These are phyloP conservation scores for Sclerotinia trifoliorum DNA, from an alignment of 2,329 filamentous ascomycete species.

Conservation along the genomic window DNA sequence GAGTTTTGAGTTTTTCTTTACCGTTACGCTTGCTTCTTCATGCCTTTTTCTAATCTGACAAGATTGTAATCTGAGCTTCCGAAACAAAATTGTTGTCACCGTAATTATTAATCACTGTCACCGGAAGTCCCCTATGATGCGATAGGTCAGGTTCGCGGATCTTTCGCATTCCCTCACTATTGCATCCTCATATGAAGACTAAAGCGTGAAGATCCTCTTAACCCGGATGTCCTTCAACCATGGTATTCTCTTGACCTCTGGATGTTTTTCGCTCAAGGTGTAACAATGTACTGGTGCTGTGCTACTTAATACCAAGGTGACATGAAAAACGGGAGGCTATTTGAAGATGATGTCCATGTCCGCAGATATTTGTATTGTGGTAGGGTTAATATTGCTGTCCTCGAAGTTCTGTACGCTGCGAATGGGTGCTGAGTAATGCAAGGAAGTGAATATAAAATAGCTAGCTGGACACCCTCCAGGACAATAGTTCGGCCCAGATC, in stretches of 20 bases:
- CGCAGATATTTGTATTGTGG: neutral
- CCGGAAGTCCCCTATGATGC: neutral
- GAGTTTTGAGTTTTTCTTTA: no score
- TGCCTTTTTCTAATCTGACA: no score
- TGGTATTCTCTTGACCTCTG: neutral
- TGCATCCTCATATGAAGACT: neutral
- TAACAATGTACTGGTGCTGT: neutral
- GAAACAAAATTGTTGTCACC: neutral
- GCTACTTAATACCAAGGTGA: neutral
- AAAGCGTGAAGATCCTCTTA: constrained; percentile 6
- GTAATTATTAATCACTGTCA: no score
- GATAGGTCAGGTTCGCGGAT: neutral
- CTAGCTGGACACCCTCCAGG: neutral
- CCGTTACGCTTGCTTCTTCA: no score
- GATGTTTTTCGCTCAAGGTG: neutral
- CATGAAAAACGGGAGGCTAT: neutral
- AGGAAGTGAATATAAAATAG: neutral
- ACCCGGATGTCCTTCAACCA: neutral
- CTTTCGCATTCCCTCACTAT: neutral
- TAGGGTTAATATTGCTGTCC: neutral
- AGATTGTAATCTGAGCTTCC: no score
- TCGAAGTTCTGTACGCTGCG: neutral
- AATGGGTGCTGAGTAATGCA: neutral
- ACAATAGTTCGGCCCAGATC: neutral
- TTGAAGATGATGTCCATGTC: neutral